Percentiles rank a stretch among this genome's conserved stretches.
phyloP scores from a whole-genome alignment of 2,329 filamentous ascomycete species.

The Aureobasidium sp. region DNA sequence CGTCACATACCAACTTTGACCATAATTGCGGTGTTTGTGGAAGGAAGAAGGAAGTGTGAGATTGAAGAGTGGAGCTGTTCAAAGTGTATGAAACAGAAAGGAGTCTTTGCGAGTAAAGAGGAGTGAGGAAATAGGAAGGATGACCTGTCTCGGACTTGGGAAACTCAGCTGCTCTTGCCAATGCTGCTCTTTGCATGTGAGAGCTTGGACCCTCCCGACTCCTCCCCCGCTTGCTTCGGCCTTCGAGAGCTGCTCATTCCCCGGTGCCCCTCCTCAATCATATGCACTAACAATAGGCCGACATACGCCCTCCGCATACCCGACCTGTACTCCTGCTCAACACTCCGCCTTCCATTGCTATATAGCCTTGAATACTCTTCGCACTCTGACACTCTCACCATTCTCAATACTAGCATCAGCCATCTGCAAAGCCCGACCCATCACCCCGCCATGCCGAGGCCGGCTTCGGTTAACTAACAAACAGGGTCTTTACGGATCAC shows the following conservation, averaged over 20 bases:
- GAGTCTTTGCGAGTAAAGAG: neutral
- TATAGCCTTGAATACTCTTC: neutral
- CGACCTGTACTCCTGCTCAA: neutral
- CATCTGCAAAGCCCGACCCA: neutral
- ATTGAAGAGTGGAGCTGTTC: neutral
- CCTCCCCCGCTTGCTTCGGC: neutral
- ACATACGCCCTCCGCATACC: neutral
- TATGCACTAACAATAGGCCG: neutral
- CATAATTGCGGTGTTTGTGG: conserved; percentile 22
- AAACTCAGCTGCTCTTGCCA: neutral
- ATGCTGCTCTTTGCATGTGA: conserved; percentile 3
- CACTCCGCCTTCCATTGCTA: neutral
- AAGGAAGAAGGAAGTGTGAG: neutral
- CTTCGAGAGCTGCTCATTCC: neutral
- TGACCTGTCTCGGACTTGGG: neutral
- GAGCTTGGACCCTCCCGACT: neutral
- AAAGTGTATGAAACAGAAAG: neutral
- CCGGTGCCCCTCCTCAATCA: neutral
- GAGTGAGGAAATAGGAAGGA: neutral
- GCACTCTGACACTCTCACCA: neutral
- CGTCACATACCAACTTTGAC: conserved; percentile 18
- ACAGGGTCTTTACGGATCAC: conserved; percentile 2
- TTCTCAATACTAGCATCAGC: neutral
- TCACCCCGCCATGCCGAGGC: conserved; percentile 2
- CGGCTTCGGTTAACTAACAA: neutral